Conservation (phyloP, 306 rosid genomes). For the Rosa rugosa region DNA sequence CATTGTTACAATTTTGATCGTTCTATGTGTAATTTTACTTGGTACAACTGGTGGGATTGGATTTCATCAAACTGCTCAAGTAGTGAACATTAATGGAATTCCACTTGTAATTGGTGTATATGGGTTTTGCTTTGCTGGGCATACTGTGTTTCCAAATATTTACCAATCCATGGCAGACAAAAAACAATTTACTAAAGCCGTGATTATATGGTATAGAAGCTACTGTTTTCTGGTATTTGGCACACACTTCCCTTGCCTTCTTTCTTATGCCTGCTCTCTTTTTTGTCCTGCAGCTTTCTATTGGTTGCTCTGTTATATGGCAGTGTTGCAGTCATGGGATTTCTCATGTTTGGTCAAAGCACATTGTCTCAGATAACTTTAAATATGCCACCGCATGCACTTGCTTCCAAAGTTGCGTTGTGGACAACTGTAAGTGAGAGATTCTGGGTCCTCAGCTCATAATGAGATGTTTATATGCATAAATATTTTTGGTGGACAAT, state of each 20-base stretch:
- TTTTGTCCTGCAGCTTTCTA: conserved; percentile 49
- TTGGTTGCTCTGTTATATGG: conserved; percentile 61
- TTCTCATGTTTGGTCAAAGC: conserved; percentile 68
- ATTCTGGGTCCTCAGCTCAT: conserved; percentile 5
- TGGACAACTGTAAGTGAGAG: conserved; percentile 70
- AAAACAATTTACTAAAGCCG: conserved; percentile 51
- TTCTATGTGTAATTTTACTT: conserved; percentile 45
- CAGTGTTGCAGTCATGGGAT: conserved; percentile 60
- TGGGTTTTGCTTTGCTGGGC: conserved; percentile 85
- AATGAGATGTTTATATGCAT: not conserved
- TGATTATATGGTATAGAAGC: conserved; percentile 37
- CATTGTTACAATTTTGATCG: conserved; percentile 47
- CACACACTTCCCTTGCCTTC: conserved; percentile 3
- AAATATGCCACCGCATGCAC: conserved; percentile 55
- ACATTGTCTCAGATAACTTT: conserved; percentile 70
- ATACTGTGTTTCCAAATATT: conserved; percentile 77
- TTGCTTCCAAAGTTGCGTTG: conserved; percentile 59
- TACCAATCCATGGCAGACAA: conserved; percentile 88
- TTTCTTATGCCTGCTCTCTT: conserved; percentile 17
- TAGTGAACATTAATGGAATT: conserved; percentile 63
- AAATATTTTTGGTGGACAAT: not conserved
- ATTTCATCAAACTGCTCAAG: conserved; percentile 49
- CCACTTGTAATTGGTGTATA: conserved; percentile 77
- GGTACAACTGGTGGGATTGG: conserved; percentile 66
- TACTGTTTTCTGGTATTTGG: not conserved